Conservation (phyloP, 1,139 yeast species). For the Kodamaea sp. region DNA sequence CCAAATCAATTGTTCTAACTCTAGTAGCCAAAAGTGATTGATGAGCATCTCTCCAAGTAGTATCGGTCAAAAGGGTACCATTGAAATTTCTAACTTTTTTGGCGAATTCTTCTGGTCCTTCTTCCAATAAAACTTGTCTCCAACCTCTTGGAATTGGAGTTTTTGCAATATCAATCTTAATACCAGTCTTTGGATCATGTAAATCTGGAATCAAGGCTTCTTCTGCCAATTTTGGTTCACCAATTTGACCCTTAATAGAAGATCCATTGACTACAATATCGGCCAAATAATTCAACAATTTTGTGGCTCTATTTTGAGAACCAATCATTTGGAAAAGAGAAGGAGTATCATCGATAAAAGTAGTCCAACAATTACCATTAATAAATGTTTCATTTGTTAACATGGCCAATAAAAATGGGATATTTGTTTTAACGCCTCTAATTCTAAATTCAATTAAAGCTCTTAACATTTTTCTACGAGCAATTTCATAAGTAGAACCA, state of each 20-base stretch:
- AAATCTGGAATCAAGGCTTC: conserved; percentile 75
- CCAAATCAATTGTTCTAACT: conserved; percentile 88
- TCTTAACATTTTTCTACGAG: conserved; percentile 95
- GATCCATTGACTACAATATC: conserved; percentile 95
- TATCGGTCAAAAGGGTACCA: conserved; percentile 93
- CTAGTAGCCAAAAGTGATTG: conserved; percentile 98
- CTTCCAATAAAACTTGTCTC: conserved; percentile 79
- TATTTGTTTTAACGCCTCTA: conserved; percentile 97
- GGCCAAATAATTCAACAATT: conserved; percentile 81
- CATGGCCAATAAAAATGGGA: conserved; percentile 91
- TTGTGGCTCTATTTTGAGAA: conserved; percentile 96
- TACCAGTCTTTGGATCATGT: conserved; percentile 55
- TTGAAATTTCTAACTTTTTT: conserved; percentile 76
- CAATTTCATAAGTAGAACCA: conserved; percentile 94
- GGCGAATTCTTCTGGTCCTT: conserved; percentile 90
- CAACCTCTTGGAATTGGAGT: conserved; percentile 73
- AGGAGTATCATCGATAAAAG: conserved; percentile 97
- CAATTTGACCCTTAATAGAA: conserved; percentile 91
- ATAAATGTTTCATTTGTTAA: conserved; percentile 90
- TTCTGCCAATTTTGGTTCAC: conserved; percentile 74
- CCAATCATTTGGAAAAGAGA: conserved; percentile 90
- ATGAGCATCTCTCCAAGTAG: conserved; percentile 99
- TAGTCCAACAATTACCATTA: conserved; percentile 92
- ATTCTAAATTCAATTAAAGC: conserved; percentile 96
- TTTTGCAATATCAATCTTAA: conserved; percentile 53